Conservation (phyloP, 2,329 filamentous ascomycete species). For the Cytospora piceicola region DNA sequence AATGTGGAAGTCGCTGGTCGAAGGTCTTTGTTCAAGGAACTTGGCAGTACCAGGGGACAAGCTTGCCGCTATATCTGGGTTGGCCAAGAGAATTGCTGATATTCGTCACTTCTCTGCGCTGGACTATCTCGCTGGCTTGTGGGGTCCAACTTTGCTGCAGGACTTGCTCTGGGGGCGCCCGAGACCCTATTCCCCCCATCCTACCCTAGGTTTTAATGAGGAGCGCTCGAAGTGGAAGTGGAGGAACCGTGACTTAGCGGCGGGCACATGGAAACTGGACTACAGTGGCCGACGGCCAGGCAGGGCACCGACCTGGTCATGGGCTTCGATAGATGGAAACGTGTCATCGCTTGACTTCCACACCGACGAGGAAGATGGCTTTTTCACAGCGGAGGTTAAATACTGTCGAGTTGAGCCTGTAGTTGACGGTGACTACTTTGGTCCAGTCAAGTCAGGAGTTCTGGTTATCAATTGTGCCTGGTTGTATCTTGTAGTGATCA, state of each 20-base stretch:
- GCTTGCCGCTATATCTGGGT: not conserved
- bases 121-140: slow-evolving; percentile 1
- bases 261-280: not conserved
- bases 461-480: too few species aligned
- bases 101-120: not conserved
- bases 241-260: too few species aligned
- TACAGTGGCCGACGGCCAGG: not conserved
- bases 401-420: too few species aligned
- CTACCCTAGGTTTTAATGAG: too few species aligned
- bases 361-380: too few species aligned
- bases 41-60: not conserved
- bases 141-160: not conserved
- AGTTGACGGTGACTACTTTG: too few species aligned
- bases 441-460: too few species aligned
- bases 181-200: too few species aligned
- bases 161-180: slow-evolving; percentile 1
- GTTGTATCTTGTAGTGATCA: too few species aligned
- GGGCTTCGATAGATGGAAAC: not conserved
- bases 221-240: too few species aligned
- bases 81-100: not conserved
- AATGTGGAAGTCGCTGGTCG: not conserved
- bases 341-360: too few species aligned
- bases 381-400: too few species aligned
- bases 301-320: slow-evolving; percentile 3
- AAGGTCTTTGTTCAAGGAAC: not conserved